Conservation (phyloP, 495 filamentous ascomycete species). For the Neurospora sp. region DNA sequence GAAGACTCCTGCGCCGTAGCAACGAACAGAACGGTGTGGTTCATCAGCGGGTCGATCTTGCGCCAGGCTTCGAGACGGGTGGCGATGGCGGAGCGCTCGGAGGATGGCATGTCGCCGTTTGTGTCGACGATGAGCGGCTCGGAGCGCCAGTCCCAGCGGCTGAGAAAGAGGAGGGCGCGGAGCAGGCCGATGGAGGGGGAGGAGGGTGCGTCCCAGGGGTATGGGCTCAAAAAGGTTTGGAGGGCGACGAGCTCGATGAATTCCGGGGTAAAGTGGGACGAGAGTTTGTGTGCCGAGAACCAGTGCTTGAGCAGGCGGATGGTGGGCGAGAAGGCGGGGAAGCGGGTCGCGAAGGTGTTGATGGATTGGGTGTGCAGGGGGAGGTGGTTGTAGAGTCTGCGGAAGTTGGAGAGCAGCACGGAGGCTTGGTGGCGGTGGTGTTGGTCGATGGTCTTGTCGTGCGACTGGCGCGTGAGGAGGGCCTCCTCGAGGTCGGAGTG, state of each 20-base stretch:
- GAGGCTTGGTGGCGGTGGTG: conserved; percentile 55
- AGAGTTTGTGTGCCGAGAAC: conserved; percentile 75
- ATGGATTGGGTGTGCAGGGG: conserved; percentile 76
- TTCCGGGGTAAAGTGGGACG: conserved; percentile 63
- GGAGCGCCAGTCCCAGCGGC: conserved; percentile 83
- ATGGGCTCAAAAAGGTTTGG: conserved; percentile 67
- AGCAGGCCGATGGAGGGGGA: conserved; percentile 74
- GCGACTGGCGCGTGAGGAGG: conserved; percentile 67
- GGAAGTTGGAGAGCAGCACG: conserved; percentile 57
- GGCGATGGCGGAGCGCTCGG: conserved; percentile 49
- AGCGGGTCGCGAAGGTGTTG: conserved; percentile 65
- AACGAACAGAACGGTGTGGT: conserved; percentile 68
- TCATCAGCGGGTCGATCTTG: conserved; percentile 80
- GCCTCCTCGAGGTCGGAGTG: conserved; percentile 76
- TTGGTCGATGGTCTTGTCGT: conserved; percentile 55
- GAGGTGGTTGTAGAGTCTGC: conserved; percentile 55
- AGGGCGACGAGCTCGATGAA: conserved; percentile 71
- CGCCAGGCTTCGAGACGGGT: conserved; percentile 71
- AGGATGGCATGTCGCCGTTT: conserved; percentile 40
- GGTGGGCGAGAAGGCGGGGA: conserved; percentile 70
- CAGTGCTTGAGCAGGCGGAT: conserved; percentile 85
- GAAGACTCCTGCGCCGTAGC: conserved; percentile 68
- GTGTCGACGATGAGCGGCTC: conserved; percentile 75
- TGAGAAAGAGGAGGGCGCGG: conserved; percentile 63
- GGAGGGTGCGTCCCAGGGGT: conserved; percentile 71